Evolutionary conservation across 768 basidiomycete genomes (phyloP).

Genomic region (Coprinellus micaceus): DNA sequence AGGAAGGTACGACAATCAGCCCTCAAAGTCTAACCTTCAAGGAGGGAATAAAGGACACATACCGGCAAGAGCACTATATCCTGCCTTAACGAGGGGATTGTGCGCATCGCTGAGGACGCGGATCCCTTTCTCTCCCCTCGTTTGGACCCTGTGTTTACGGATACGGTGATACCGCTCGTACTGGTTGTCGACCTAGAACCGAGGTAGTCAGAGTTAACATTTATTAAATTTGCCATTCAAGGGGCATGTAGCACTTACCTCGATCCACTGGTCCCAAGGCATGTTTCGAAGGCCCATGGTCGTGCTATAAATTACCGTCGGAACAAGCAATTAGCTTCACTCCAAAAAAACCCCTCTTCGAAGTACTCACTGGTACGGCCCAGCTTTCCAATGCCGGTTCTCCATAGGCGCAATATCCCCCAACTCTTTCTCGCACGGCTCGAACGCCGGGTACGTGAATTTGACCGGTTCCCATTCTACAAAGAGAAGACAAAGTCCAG

Average conservation of each 20-base stretch:
- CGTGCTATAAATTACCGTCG: slow-evolving; percentile 36
- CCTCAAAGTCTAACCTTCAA: neutral
- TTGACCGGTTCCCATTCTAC: slow-evolving; percentile 51
- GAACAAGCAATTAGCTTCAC: neutral
- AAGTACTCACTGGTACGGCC: slow-evolving; percentile 54
- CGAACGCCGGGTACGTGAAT: slow-evolving; percentile 51
- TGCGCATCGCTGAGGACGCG: slow-evolving; percentile 41
- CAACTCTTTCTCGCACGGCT: slow-evolving; percentile 37
- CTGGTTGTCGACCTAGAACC: slow-evolving; percentile 52
- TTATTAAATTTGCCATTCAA: too few species aligned
- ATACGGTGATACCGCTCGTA: slow-evolving; percentile 55
- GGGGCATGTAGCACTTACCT: too few species aligned
- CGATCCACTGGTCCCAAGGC: slow-evolving; percentile 72
- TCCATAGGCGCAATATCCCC: slow-evolving; percentile 51
- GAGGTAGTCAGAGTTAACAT: neutral
- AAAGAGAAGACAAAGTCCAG: neutral
- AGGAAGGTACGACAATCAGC: neutral
- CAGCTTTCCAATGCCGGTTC: slow-evolving; percentile 64
- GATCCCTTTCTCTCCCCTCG: slow-evolving; percentile 46
- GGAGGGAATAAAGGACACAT: slow-evolving; percentile 2
- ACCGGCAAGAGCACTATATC: slow-evolving; percentile 42
- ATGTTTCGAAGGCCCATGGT: slow-evolving; percentile 69
- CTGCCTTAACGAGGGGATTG: slow-evolving; percentile 36
- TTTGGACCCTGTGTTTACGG: slow-evolving; percentile 50
- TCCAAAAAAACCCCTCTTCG: neutral